Percentiles rank a stretch among this genome's conserved stretches.
phyloP scores from a whole-genome alignment of 164 flowering plant species.

The Vitis cinerea region DNA sequence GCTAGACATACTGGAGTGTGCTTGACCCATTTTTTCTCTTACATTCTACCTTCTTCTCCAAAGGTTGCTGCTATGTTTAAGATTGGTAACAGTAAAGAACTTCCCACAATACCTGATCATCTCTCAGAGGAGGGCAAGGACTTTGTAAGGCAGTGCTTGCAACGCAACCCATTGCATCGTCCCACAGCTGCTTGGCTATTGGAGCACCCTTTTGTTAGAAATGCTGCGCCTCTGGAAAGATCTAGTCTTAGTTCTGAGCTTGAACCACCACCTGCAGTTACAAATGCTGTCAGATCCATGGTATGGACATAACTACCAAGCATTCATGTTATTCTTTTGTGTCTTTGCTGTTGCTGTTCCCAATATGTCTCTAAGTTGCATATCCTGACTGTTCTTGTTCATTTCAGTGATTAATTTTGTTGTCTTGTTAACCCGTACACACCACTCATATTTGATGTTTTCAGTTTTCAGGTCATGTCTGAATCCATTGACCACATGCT shows the following conservation, averaged over 20 bases:
- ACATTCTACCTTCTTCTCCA: background rate
- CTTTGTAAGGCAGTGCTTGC: conserved; percentile 78
- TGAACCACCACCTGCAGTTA: too few relatives aligned
- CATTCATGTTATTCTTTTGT: too few relatives aligned
- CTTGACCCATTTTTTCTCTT: background rate
- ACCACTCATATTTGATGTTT: too few relatives aligned
- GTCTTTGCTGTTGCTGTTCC: too few relatives aligned
- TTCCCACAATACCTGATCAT: conserved; percentile 83
- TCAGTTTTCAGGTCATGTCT: too few relatives aligned
- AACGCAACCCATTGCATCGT: conserved; percentile 74
- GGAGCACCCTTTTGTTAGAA: conserved; percentile 89
- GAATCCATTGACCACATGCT: too few relatives aligned
- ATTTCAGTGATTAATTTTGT: too few relatives aligned
- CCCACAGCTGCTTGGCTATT: conserved; percentile 82
- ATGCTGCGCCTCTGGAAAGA: conserved; percentile 65
- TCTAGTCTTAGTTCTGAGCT: conserved; percentile 37
- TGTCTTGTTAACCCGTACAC: too few relatives aligned
- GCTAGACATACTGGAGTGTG: background rate
- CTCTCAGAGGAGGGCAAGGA: conserved; percentile 89
- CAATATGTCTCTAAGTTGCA: background rate
- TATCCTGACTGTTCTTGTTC: background rate
- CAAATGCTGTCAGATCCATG: conserved; percentile 30
- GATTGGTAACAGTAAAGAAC: conserved; percentile 93
- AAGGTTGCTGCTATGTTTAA: conserved; percentile 94
- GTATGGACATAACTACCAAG: too few relatives aligned